phyloP scores from a whole-genome alignment of 2,329 filamentous ascomycete genomes.

The Cadophora gregata region DNA sequence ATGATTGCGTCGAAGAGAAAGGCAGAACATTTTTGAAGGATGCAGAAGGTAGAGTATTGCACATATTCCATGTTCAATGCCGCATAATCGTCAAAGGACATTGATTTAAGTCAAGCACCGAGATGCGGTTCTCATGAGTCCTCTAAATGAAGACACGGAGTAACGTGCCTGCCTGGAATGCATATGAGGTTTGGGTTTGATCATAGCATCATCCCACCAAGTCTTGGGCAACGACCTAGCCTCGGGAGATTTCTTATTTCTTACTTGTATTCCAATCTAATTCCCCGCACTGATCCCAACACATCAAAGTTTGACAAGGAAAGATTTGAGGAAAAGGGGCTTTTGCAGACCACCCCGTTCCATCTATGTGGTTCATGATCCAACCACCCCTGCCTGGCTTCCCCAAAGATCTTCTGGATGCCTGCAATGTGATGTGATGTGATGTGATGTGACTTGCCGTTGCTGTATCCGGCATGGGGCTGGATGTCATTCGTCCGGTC shows the following conservation, averaged over 20 bases:
- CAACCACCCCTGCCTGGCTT: not conserved
- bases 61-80: no score
- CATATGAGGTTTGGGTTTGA: not conserved
- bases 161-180: not conserved
- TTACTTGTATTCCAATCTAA: slow-evolving; percentile 3
- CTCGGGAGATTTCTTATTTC: not conserved
- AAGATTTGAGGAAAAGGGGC: not conserved
- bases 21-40: no score
- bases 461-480: not conserved
- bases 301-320: not conserved
- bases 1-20: no score
- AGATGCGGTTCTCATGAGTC: no score
- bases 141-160: not conserved
- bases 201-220: not conserved
- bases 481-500: not conserved
- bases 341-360: not conserved
- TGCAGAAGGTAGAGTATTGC: no score
- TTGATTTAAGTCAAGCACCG: no score
- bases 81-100: no score
- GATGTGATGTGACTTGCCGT: no score
- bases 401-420: slow-evolving; percentile 4
- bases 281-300: not conserved
- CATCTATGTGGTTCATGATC: not conserved
- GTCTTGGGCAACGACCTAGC: not conserved
- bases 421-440: not conserved